phyloP scores from a whole-genome alignment of 1,284 basidiomycete species.

The Volvariella volvacea region DNA sequence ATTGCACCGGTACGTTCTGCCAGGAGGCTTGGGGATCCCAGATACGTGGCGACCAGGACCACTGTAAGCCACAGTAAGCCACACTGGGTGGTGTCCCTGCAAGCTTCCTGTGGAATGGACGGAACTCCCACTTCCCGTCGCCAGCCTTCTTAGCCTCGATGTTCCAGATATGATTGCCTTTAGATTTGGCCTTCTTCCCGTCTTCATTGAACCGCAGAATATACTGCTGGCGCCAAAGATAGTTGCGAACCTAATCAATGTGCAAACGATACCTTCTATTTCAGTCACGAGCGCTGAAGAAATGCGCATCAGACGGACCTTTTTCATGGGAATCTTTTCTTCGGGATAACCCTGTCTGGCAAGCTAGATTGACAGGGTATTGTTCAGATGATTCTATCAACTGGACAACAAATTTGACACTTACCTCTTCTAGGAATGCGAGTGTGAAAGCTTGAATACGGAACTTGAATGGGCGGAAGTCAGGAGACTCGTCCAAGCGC shows the following conservation, averaged over 20 bases:
- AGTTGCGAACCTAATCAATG: constrained; percentile 79
- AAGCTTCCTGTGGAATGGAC: constrained; percentile 84
- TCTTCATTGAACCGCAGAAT: constrained; percentile 99
- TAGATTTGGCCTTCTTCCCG: constrained; percentile 98
- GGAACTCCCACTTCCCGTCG: constrained; percentile 85
- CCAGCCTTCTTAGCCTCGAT: constrained; percentile 85
- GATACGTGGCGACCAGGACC: constrained; percentile 90
- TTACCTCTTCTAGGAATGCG: constrained; percentile 88
- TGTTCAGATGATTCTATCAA: neutral
- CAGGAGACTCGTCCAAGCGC: constrained; percentile 88
- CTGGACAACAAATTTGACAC: constrained; percentile 2
- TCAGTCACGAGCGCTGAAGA: constrained; percentile 19
- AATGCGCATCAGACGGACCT: constrained; percentile 39
- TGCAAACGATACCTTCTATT: too few relatives aligned
- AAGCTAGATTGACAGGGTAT: constrained; percentile 39
- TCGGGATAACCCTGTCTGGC: constrained; percentile 75
- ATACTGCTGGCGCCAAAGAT: constrained; percentile 90
- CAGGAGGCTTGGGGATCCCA: constrained; percentile 95
- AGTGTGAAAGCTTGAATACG: constrained; percentile 98
- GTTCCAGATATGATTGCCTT: constrained; percentile 99
- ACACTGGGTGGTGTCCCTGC: constrained; percentile 76
- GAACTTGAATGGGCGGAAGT: constrained; percentile 99
- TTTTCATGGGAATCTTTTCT: constrained; percentile 86
- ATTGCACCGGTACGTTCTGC: constrained; percentile 73
- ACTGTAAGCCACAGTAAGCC: constrained; percentile 79